Base-by-base conservation (phyloP, 192 early-diverging fungal genomes). In the Coemansia sp. region DNA sequence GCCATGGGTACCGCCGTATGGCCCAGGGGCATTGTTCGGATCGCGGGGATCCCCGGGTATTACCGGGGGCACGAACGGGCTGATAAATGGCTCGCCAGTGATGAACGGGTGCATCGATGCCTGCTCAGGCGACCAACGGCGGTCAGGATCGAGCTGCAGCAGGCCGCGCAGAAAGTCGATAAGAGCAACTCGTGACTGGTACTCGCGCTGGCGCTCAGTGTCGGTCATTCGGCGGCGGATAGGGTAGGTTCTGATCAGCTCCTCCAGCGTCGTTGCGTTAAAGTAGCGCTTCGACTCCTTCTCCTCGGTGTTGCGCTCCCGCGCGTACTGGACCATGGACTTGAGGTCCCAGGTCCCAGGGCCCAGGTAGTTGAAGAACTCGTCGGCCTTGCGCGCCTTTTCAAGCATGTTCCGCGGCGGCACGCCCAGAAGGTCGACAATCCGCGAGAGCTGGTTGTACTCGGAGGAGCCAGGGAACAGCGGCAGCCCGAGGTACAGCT, bases 401-500 rank as follows among this genome's bases (percentile, higher is more conserved):
- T 97, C 93, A 21, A 92, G 78, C 91, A 96, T 99, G 55, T 89
- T 90, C 10, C 65, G 68, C 2, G 94, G 96, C 10, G 92, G 92
- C 27, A 85, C 58, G 16, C 93, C 92, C 23, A 99, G 61, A 74
- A 94, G 80, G 32, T 96, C 91, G n/a, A 96, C 82, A 47, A 99
- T 99, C 9, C 96, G 77, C 22, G 81, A 81, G 8, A 99, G 56
- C 64, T 97, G 94, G 64, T 99, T 94, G 64, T 97, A 96, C 66
- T 99, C 94, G 37, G 89, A 93, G 12, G 84, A 81, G 17, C 96
- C 96, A 0, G 94, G 94, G 59, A 99, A 99, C 44, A 99, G 66
- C 0, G 96, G 96, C 3, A 95, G 69, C 0, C 96, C 96, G 4
- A 97, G 64, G 55, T 88, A 94, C n/a, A 99, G 73, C 67, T 99